Base-by-base conservation (phyloP, 192 early-diverging fungal genomes). In the Backusella luteola region DNA sequence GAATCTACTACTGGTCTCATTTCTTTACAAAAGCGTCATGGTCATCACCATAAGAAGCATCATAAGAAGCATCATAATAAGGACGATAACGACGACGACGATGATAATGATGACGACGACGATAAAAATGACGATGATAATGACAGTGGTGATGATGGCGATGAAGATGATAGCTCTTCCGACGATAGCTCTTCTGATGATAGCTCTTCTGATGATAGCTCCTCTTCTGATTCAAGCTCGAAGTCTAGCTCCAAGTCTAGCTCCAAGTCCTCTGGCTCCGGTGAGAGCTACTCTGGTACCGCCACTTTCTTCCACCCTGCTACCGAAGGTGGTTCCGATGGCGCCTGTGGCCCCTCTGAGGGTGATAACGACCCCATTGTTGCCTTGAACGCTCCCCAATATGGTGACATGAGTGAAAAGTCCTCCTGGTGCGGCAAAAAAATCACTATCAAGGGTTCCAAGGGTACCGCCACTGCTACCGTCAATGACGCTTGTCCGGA, bases 401-500 rank as follows among this genome's bases (percentile, higher is more conserved):
- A 80, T 42, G 79, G 79, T 34, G 76, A 73, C 41, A 67, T 69
- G 70, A 68, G 63, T 71, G 53, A 46, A 6, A 71, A 71, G 53
- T 76, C 74, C 70, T 73, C 72, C 23, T 73, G 71, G 56, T 80
- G 79, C 44, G 79, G 79, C 17, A 80, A 71, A 59, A 73, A 73
- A 26, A 71, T 80, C 14, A 7, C 23, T 19, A 76, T 80, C 66
- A 76, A 21, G 1, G 79, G 79, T 35, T 66, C 83, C 19, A 78
- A 83, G 35, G 87, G 87, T 26, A 74, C 84, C 38, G 84, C 84
- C 26, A 83, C 78, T 49, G 89, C 86, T 11, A 90, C 42, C 2
- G 80, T 90, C 52, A 78, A 79, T 12, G 89, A 90, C 74, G 81
- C 80, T 29, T 90, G 89, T 72, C 86, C 87, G 0, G 80, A 69